A percentile compares a stretch with the other conserved stretches of the same genome.
phyloP scores from a whole-genome alignment of 345 rosid species.

The Ceriops decandra region DNA sequence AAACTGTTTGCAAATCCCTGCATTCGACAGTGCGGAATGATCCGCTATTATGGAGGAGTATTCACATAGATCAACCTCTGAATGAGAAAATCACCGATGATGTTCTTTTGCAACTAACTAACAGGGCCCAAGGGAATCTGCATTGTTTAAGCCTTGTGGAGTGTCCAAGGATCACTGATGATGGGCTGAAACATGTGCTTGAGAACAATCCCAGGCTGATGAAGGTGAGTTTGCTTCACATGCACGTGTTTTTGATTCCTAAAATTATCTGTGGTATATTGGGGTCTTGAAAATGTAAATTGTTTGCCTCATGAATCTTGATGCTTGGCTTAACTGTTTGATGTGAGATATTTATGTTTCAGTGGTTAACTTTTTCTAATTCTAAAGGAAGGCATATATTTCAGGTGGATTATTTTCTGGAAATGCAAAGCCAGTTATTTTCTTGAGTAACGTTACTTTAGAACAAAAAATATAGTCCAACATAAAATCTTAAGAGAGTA shows the following conservation, averaged over 20 bases:
- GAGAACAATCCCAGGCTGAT: constrained; percentile 56
- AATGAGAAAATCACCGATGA: constrained; percentile 89
- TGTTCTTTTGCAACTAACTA: constrained; percentile 55
- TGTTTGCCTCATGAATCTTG: too few species aligned
- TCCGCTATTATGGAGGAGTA: constrained; percentile 63
- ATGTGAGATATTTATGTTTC: too few species aligned
- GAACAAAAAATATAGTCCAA: too few species aligned
- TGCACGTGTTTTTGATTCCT: neutral
- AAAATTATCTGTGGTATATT: neutral
- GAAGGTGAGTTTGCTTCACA: constrained; percentile 47
- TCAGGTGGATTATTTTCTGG: too few species aligned
- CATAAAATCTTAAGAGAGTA: neutral
- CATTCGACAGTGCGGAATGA: constrained; percentile 51
- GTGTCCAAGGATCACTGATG: constrained; percentile 72
- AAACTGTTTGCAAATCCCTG: constrained; percentile 63
- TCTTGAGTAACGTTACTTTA: too few species aligned
- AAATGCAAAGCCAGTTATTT: too few species aligned
- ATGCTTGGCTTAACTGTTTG: too few species aligned
- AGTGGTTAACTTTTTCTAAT: too few species aligned
- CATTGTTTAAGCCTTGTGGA: constrained; percentile 75
- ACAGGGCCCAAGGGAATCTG: constrained; percentile 75
- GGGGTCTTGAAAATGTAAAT: neutral
- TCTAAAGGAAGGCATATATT: too few species aligned
- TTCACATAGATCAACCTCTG: constrained; percentile 73
- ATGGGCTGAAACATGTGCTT: constrained; percentile 55